These are phyloP conservation scores for Hypocrella siamensis DNA, from an alignment of 2,329 filamentous ascomycete genomes.

Conservation along the genomic window DNA sequence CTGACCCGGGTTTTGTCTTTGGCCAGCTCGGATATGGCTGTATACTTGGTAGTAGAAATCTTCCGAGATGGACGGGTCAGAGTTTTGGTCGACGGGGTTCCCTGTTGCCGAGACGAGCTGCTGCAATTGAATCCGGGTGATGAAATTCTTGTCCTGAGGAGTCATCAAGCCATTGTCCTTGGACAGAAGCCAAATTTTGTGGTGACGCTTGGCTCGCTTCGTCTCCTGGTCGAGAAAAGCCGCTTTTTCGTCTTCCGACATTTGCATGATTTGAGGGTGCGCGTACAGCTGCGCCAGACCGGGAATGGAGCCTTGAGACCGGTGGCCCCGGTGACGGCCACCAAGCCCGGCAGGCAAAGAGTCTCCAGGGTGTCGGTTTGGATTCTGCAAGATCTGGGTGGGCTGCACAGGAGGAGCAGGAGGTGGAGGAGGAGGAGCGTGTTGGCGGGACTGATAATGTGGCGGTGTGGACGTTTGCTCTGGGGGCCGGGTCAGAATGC, in stretches of 20 bases:
- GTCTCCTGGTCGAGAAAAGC: constrained; percentile 82
- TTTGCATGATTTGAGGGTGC: constrained; percentile 39
- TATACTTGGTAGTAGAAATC: constrained; percentile 99
- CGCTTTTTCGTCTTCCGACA: constrained; percentile 72
- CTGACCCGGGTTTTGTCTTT: constrained; percentile 81
- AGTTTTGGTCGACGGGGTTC: constrained; percentile 63
- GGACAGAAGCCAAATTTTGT: constrained; percentile 89
- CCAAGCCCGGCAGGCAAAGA: constrained; percentile 17
- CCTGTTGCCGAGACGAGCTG: constrained; percentile 88
- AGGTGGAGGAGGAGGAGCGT: constrained; percentile 25
- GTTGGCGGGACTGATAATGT: constrained; percentile 14
- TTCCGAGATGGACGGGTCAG: constrained; percentile 69
- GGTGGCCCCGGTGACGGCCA: constrained; percentile 21
- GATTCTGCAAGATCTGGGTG: constrained; percentile 67
- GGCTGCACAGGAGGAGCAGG: constrained; percentile 39
- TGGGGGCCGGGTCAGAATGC: constrained; percentile 13
- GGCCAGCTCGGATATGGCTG: constrained; percentile 79
- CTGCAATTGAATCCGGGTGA: constrained; percentile 92
- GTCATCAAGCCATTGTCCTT: constrained; percentile 98
- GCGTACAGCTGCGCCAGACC: constrained; percentile 17
- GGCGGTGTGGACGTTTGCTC: constrained; percentile 12
- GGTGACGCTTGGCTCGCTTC: constrained; percentile 88
- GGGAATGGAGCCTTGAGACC: constrained; percentile 35
- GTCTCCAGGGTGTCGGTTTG: constrained; percentile 45
- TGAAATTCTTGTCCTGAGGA: constrained; percentile 98